Conservation (phyloP, 345 rosid species). For the Eucalyptus regnans region DNA sequence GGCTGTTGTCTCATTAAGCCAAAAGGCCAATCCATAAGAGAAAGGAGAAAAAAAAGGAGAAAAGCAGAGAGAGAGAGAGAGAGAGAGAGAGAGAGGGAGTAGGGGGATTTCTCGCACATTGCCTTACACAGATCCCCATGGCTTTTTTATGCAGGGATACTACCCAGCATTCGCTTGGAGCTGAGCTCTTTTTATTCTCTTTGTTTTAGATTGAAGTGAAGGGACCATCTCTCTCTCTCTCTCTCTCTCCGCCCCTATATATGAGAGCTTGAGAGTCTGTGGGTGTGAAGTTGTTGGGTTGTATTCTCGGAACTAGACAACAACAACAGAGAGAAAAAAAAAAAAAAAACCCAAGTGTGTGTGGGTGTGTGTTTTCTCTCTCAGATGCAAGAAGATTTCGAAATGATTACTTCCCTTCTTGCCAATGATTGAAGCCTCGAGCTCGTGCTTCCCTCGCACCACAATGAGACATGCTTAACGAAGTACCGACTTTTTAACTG, state of each 20-base stretch:
- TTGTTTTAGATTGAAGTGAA: neutral
- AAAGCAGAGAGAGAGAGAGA: neutral
- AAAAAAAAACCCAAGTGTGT: neutral
- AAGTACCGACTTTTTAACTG: neutral
- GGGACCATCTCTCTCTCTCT: slow-evolving; percentile 3
- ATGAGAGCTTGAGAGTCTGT: slow-evolving; percentile 18
- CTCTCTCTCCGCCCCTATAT: neutral
- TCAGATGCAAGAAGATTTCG: neutral
- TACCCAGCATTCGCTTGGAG: slow-evolving; percentile 34
- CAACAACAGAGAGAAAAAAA: neutral
- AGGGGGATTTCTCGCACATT: neutral
- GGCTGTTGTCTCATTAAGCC: neutral
- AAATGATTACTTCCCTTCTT: neutral
- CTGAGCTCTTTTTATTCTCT: neutral
- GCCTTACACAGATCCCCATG: slow-evolving; percentile 3
- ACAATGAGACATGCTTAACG: neutral
- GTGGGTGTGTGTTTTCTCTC: neutral
- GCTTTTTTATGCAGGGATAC: slow-evolving; percentile 20
- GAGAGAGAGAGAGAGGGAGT: neutral
- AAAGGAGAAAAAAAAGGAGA: neutral
- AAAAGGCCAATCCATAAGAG: neutral
- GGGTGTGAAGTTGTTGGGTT: neutral
- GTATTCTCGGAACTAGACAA: neutral
- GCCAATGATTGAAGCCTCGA: neutral
- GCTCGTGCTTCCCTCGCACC: neutral